phyloP scores from a whole-genome alignment of 129 eudicot genomes.

The Chrysanthemum seticuspe region DNA sequence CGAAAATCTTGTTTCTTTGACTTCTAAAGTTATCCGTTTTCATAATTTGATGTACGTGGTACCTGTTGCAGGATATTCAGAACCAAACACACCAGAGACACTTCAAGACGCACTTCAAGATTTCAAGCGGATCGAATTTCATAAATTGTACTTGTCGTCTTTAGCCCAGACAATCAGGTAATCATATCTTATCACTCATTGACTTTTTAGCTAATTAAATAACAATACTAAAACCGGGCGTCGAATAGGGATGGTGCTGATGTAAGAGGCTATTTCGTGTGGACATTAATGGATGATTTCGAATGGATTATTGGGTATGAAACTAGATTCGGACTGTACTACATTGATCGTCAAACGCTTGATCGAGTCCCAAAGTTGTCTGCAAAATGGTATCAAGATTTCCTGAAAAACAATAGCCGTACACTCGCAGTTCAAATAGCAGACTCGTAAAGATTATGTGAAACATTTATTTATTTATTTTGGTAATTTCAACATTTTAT shows the following conservation, averaged over 20 bases:
- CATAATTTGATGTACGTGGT: background rate
- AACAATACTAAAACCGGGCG: background rate
- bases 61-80: conserved; percentile 47
- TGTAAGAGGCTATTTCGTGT: conserved; percentile 77
- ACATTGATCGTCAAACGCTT: conserved; percentile 64
- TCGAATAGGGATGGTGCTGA: conserved; percentile 72
- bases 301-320: conserved; percentile 73
- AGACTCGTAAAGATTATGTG: background rate
- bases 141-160: conserved; percentile 50
- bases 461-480: too few species aligned
- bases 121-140: conserved; percentile 53
- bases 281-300: conserved; percentile 86
- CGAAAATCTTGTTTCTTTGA: background rate
- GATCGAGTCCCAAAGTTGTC: conserved; percentile 66
- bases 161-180: conserved; percentile 72
- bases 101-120: conserved; percentile 41
- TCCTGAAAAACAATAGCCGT: conserved; percentile 41
- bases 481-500: too few species aligned
- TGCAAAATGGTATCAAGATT: conserved; percentile 69
- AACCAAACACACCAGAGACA: conserved; percentile 25
- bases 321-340: conserved; percentile 54
- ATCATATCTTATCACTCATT: conserved; percentile 6
- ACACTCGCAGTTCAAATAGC: conserved; percentile 1
- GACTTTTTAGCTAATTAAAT: conserved; percentile 2
- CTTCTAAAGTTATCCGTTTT: conserved; percentile 5